Evolutionary conservation across 2,329 filamentous ascomycete species (phyloP), one percentile per base, ranked within the genome.

Genomic region (Sclerotinia trifoliorum): DNA sequence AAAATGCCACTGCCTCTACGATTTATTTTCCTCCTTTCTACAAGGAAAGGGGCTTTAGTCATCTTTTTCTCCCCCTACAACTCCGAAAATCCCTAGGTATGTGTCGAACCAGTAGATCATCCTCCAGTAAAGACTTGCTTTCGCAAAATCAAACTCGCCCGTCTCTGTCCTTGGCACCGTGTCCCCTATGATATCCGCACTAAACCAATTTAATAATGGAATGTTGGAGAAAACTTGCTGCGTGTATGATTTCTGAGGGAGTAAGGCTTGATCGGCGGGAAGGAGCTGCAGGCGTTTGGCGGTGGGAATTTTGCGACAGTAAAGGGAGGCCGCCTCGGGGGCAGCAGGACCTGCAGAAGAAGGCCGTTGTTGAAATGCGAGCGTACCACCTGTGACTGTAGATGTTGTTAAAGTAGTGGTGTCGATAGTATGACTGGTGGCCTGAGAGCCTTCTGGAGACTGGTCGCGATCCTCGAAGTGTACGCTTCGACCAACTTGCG

Each of bases 71-170:
- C 67, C 70, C 13, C 81, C 80, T 73, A 88, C 86, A 29, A 85
- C 83, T 54, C 83, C 82, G 75, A 89, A 89, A 51, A 88, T 79
- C 5, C 82, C 80, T 74, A 88, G 87, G 66, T 82, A 83, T 24
- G 81, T 80, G 74, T 89, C 87, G 32, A 90, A 79, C 80, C 83
- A 88, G 80, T 84, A 90, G 73, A 90, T 86, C 55, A 89, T 75
- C 78, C 86, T 86, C 88, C 88, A 90, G 79, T 90, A 90, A 70
- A 90, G 78, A 70, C 86, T 89, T 15, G 88, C 88, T 57, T 81
- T 81, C 54, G 86, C 86, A 82, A 88, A 91, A 78, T 97, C 94
- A 74, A 97, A 94, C 54, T 87, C 88, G 68, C 91, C 92, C 55
- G 85, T 82, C 65, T 93, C 90, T 65, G 84, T 89, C 54, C 90